phyloP scores from a whole-genome alignment of 192 early-diverging fungal species.

The Umbelopsis vinacea region DNA sequence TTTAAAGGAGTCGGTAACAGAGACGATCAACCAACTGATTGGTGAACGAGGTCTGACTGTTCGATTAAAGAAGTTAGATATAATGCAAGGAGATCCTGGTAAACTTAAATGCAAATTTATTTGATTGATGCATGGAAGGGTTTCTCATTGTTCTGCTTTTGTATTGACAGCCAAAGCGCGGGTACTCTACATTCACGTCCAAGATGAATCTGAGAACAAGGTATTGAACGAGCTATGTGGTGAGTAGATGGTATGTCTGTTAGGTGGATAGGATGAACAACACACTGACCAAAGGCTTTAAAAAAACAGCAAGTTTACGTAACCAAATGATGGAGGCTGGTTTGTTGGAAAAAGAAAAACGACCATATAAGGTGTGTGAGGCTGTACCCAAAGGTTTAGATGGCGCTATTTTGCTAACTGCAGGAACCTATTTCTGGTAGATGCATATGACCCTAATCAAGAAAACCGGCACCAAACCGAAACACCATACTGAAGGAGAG shows the following conservation, averaged over 20 bases:
- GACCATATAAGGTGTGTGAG: slow-evolving; percentile 32
- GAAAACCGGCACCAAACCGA: neutral
- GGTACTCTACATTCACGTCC: slow-evolving; percentile 31
- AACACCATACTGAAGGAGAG: neutral
- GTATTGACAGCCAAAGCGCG: slow-evolving; percentile 26
- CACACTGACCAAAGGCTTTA: neutral
- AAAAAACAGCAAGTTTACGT: slow-evolving; percentile 7
- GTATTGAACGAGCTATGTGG: slow-evolving; percentile 28
- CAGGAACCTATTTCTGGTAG: neutral
- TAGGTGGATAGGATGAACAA: neutral
- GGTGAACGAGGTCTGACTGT: slow-evolving; percentile 15
- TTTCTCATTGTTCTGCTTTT: slow-evolving; percentile 3
- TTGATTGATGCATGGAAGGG: neutral
- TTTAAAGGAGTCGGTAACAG: slow-evolving; percentile 25
- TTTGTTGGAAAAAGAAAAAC: slow-evolving; percentile 26
- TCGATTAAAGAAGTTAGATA: slow-evolving; percentile 25
- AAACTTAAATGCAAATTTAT: neutral
- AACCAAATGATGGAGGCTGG: slow-evolving; percentile 28
- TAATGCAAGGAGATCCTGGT: slow-evolving; percentile 34
- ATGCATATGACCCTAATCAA: slow-evolving; percentile 17
- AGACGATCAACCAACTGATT: slow-evolving; percentile 3
- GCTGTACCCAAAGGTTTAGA: neutral
- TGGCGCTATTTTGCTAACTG: neutral
- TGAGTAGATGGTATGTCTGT: neutral
- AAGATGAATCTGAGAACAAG: slow-evolving; percentile 33